Conservation (phyloP, 805 yeast genomes). For the Metschnikowia chrysomelidarum region DNA sequence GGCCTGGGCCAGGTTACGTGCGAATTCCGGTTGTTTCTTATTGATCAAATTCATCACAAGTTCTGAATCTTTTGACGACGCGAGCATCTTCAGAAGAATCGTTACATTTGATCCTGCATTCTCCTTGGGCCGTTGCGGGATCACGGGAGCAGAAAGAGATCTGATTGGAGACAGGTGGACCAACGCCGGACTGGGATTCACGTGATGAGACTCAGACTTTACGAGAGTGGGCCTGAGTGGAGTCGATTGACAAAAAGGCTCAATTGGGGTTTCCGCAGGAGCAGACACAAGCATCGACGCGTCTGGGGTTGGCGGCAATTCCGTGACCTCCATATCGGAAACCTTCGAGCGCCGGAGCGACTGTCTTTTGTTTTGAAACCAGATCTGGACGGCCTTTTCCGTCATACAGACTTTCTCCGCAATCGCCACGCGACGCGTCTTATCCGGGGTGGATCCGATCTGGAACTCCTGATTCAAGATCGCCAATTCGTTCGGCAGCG, state of each 20-base stretch:
- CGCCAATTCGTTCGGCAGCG: slow-evolving; percentile 81
- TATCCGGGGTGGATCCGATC: slow-evolving; percentile 77
- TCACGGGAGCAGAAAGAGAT: slow-evolving; percentile 14
- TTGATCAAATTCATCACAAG: slow-evolving; percentile 20
- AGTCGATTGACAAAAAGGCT: slow-evolving; percentile 11
- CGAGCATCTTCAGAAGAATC: slow-evolving; percentile 12
- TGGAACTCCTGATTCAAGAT: slow-evolving; percentile 80
- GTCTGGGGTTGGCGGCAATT: slow-evolving; percentile 42
- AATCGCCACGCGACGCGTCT: slow-evolving; percentile 69
- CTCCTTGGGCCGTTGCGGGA: slow-evolving; percentile 1
- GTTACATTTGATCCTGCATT: slow-evolving; percentile 5
- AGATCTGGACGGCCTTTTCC: slow-evolving; percentile 96
- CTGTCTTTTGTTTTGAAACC: slow-evolving; percentile 97
- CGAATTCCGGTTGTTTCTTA: slow-evolving; percentile 20
- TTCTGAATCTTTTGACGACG: slow-evolving; percentile 5
- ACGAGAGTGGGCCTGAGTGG: slow-evolving; percentile 15
- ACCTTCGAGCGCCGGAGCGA: slow-evolving; percentile 55
- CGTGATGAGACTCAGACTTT: slow-evolving; percentile 14
- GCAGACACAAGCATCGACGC: slow-evolving; percentile 7
- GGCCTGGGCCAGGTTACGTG: slow-evolving; percentile 16
- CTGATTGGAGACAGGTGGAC: slow-evolving; percentile 18
- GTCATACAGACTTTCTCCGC: slow-evolving; percentile 85
- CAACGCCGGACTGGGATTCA: slow-evolving; percentile 13
- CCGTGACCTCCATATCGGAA: slow-evolving; percentile 40
- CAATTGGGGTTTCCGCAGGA: slow-evolving; percentile 6